Evolutionary conservation across 805 yeast species (phyloP), one percentile per base, ranked within the genome.

Genomic region (Saccharomycopsis amapae): DNA sequence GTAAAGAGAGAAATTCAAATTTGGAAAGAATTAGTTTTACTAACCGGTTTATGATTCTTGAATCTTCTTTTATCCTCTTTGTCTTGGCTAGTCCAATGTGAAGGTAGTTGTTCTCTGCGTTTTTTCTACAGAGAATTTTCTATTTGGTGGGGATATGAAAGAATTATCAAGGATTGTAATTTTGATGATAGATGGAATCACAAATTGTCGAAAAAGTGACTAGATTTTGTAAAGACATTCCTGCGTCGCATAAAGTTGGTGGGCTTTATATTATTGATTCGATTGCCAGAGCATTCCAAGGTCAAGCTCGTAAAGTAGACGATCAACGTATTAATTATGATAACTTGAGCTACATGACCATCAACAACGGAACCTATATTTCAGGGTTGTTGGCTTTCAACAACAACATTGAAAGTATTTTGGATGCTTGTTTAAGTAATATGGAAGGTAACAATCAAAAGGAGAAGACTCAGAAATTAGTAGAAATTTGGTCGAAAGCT

Each of bases 401-500:
- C 34, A 35, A 38, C 12, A 39, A 28, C 30, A 41, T 49, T 19
- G 34, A 39, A 23, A 17, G 22, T 20, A 25, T 42, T 18, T 42
- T 49, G 22, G 46, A 41, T 15, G 15, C 15, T 36, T 9, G 26
- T 23, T 36, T 49, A 23, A 30, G 48, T 33, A 15, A 34, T 13
- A 15, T 33, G 7, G 24, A 35, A 7, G 44, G 30, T 13, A n/a
- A 15, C 61, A 84, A 71, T 59, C 84, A 69, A 63, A 75, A 63
- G 59, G 87, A 78, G 49, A 93, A 89, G 62, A 76, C 88, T 55
- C 69, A 79, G 57, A 90, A 88, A 64, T 72, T 93, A 55, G 75
- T 93, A 54, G 95, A 86, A 53, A 89, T 93, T 57, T 93, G 98
- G 98, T 85, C 79, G 55, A 79, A 85, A 53, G 82, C 88, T 31